Conservation (phyloP, 1,139 yeast species). For the Eremothecium sinecaudum region DNA sequence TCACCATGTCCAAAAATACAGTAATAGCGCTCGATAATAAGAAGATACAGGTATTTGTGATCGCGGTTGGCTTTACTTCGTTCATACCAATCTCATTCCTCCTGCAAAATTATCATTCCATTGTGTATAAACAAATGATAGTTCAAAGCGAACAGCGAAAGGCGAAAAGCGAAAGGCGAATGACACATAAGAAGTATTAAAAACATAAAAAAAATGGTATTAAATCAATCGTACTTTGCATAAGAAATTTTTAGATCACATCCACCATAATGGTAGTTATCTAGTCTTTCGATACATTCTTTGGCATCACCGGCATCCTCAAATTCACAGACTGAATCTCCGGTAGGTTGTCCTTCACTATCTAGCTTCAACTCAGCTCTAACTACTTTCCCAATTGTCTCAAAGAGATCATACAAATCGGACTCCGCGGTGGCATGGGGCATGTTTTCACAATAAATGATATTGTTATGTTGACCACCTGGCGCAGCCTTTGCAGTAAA, state of each 20-base stretch:
- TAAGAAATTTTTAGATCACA: slow-evolving; percentile 59
- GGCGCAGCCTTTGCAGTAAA: slow-evolving; percentile 2
- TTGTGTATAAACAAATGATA: too few relatives aligned
- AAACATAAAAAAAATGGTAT: too few relatives aligned
- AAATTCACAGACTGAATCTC: slow-evolving; percentile 77
- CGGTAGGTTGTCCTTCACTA: slow-evolving; percentile 61
- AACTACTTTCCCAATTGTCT: slow-evolving; percentile 68
- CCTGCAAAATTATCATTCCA: too few relatives aligned
- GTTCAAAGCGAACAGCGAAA: too few relatives aligned
- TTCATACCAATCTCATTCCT: too few relatives aligned
- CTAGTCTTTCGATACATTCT: slow-evolving; percentile 61
- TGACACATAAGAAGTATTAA: too few relatives aligned
- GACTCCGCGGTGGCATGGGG: slow-evolving; percentile 84
- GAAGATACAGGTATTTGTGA: too few relatives aligned
- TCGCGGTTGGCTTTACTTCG: too few relatives aligned
- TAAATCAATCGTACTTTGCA: slow-evolving; percentile 37
- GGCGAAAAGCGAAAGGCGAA: too few relatives aligned
- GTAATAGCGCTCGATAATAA: too few relatives aligned
- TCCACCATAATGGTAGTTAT: slow-evolving; percentile 78
- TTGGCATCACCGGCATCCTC: slow-evolving; percentile 62
- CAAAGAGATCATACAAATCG: slow-evolving; percentile 79
- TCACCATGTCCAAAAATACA: too few relatives aligned
- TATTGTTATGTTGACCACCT: slow-evolving; percentile 52
- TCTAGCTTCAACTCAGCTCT: slow-evolving; percentile 71
- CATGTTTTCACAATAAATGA: slow-evolving; percentile 65